phyloP scores from a whole-genome alignment of 495 filamentous ascomycete species.

The Friedmanniomyces simplex region DNA sequence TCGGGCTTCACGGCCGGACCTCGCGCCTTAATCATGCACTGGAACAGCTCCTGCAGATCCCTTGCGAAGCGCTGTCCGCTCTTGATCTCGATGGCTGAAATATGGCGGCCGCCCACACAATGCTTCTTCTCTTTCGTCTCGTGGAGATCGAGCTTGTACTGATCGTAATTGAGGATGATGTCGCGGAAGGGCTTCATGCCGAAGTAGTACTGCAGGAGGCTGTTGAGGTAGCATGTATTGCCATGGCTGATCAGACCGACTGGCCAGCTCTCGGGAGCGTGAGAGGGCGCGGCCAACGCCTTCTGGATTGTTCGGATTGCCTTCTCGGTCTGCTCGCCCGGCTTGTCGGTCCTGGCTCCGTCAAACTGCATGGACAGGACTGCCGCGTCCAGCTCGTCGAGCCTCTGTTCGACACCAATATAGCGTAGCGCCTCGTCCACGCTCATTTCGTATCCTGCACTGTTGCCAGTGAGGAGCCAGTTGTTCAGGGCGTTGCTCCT shows the following conservation, averaged over 20 bases:
- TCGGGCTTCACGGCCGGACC: constrained; percentile 52
- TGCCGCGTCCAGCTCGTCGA: constrained; percentile 32
- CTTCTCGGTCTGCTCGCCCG: constrained; percentile 15
- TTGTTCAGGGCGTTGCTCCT: constrained; percentile 44
- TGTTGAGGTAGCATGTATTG: constrained; percentile 97
- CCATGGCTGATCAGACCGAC: constrained; percentile 86
- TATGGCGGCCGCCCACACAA: constrained; percentile 52
- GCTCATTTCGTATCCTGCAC: constrained; percentile 27
- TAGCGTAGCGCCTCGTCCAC: constrained; percentile 17
- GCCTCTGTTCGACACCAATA: constrained; percentile 8
- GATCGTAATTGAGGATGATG: constrained; percentile 63
- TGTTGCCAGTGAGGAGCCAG: constrained; percentile 46
- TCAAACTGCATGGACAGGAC: constrained; percentile 4
- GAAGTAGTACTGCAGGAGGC: constrained; percentile 90
- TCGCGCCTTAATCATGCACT: constrained; percentile 52
- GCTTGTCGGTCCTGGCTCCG: constrained; percentile 5
- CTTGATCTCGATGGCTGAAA: constrained; percentile 52
- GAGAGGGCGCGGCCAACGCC: neutral
- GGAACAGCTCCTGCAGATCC: constrained; percentile 65
- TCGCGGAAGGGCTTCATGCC: constrained; percentile 74
- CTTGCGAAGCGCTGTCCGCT: constrained; percentile 47
- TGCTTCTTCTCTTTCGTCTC: constrained; percentile 50
- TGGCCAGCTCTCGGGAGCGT: constrained; percentile 39
- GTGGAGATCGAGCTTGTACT: constrained; percentile 52
- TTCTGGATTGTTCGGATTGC: constrained; percentile 15